These are phyloP conservation scores for Agrostemma githago DNA, from an alignment of 148 eudicot genomes.

Conservation along the genomic window DNA sequence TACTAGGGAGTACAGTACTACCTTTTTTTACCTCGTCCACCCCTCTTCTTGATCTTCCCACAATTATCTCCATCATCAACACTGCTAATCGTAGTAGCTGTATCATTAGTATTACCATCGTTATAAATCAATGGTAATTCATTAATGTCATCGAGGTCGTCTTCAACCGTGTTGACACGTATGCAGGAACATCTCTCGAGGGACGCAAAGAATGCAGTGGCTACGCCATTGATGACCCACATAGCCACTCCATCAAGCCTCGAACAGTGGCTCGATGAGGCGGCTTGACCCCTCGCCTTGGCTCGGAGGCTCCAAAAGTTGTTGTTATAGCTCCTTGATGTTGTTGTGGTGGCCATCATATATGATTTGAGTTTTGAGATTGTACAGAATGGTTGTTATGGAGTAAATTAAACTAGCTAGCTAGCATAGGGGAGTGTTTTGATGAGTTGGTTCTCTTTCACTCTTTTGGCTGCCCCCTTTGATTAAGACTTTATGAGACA, in stretches of 20 bases:
- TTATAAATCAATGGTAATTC: conserved; percentile 33
- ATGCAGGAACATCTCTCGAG: conserved; percentile 43
- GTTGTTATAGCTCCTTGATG: conserved; percentile 27
- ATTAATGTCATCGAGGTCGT: conserved; percentile 29
- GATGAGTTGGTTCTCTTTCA: conserved; percentile 2
- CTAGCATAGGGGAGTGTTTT: background rate
- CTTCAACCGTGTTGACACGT: conserved; percentile 44
- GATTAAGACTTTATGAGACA: background rate
- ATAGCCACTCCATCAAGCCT: conserved; percentile 34
- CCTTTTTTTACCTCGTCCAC: conserved; percentile 16
- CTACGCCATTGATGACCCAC: conserved; percentile 39
- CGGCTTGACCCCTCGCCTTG: background rate
- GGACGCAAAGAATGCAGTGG: conserved; percentile 41
- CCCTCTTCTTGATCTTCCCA: conserved; percentile 10
- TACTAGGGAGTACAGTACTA: no score
- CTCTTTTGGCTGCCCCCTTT: background rate
- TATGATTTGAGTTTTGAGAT: background rate
- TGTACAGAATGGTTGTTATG: background rate
- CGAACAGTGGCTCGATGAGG: conserved; percentile 9
- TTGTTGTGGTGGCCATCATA: conserved; percentile 31
- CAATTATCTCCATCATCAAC: background rate
- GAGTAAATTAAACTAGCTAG: background rate
- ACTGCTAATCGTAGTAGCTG: background rate
- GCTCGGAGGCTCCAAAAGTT: conserved; percentile 28
- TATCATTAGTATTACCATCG: conserved; percentile 19